Base-by-base conservation (phyloP, 345 rosid species). In the Microthlaspi erraticum region DNA sequence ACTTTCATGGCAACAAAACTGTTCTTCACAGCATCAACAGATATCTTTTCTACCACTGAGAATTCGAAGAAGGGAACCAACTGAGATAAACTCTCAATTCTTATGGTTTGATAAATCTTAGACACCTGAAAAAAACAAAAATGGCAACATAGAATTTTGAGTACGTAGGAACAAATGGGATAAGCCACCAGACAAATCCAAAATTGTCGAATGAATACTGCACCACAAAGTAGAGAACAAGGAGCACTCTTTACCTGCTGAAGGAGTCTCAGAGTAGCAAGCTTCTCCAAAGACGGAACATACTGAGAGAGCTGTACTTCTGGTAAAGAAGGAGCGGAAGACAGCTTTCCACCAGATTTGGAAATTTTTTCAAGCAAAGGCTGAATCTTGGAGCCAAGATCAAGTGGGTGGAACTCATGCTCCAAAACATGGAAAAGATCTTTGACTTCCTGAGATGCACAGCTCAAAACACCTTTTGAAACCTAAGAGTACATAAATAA, bases 381-480 rank as follows among this genome's bases (percentile, higher is more conserved):
- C 74, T 87, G 97, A 50, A 83, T 80, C 82, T 86, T 95, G 23
- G 85, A 78, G 7, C 92, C 90, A 66, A 90, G 89, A 82, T 92
- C 98, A 26, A 92, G 76, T 8, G 98, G 96, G 41, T 86, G 83
- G 79, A 88, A 90, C 50, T 92, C 98, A 60, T 90, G 89, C 83
- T 95, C 99, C 66, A 95, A 72, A 66, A 92, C 82, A 83, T 88
- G 83, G 80, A 87, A 92, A 41, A 95, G 89, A 75, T 95, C 99
- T 75, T 95, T 95, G 29, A 90, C 98, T 78, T 95, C 99, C 79
- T 86, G 99, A n/a, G 86, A 86, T 3, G 87, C 98, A 86, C 96
- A 95, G 77, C 90, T 88, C 74, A 92, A 70, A 14, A 92, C 97
- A 67, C 99, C 99, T 77, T 86, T 92, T 20, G 90, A 79, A 13